A percentile compares a stretch with the other conserved stretches of the same genome.
Evolutionary conservation across 768 basidiomycete species (phyloP).

Genomic region (Lactifluus piperatus): DNA sequence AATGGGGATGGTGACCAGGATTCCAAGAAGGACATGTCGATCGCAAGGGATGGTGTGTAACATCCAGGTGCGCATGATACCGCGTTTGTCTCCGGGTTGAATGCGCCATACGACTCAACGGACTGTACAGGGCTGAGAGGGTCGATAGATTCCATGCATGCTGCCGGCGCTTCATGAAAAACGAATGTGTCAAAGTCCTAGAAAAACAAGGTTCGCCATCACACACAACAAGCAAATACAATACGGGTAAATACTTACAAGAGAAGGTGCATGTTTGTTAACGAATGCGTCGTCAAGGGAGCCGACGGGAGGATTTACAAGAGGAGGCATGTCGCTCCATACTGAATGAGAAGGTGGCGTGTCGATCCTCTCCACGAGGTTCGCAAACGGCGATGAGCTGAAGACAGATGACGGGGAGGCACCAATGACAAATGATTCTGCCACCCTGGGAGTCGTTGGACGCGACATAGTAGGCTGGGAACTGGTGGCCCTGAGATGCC

Average conservation of each 20-base stretch:
- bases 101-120: not conserved
- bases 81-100: not conserved
- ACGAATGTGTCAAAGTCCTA: slow-evolving; percentile 21
- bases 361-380: slow-evolving; percentile 4
- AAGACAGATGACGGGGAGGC: not conserved
- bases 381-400: slow-evolving; percentile 1
- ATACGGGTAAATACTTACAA: slow-evolving; percentile 15
- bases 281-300: slow-evolving; percentile 1
- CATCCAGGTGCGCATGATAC: not conserved
- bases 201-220: not conserved
- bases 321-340: slow-evolving; percentile 19
- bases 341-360: not conserved
- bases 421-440: not conserved
- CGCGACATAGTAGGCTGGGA: slow-evolving; percentile 18
- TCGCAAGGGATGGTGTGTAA: not conserved
- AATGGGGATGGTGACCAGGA: slow-evolving; percentile 10
- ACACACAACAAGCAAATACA: not conserved
- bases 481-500: slow-evolving; percentile 17
- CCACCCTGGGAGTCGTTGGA: slow-evolving; percentile 1
- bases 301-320: slow-evolving; percentile 12
- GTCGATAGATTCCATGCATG: slow-evolving; percentile 19
- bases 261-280: slow-evolving; percentile 13
- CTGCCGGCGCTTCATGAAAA: slow-evolving; percentile 14
- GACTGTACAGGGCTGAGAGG: slow-evolving; percentile 12
- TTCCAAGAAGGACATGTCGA: slow-evolving; percentile 15